Conservation (phyloP, 352 stramenopile species). For the Phytopythium mirpurense region DNA sequence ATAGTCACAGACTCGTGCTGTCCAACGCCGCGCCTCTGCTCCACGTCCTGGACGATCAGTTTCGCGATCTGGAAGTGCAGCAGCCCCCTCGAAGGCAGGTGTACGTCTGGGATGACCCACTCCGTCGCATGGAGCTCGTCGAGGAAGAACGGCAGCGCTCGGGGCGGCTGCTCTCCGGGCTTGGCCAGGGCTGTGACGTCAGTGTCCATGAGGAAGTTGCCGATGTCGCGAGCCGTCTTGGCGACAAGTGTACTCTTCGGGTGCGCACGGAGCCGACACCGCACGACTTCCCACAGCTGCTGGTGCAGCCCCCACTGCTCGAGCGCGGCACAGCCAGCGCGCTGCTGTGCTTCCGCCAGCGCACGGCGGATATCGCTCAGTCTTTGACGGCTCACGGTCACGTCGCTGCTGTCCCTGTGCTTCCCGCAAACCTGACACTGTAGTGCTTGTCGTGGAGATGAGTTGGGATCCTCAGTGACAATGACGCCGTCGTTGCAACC, state of each 20-base stretch:
- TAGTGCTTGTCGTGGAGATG: not conserved
- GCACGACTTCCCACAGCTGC: conserved; percentile 17
- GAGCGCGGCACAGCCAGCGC: conserved; percentile 2
- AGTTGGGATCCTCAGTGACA: not conserved
- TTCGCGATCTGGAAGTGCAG: conserved; percentile 46
- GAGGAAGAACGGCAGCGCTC: conserved; percentile 17
- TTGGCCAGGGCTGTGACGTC: not conserved
- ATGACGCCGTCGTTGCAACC: conserved; percentile 18
- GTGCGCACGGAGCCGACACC: conserved; percentile 18
- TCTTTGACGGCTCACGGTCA: conserved; percentile 11
- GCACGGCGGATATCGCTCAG: conserved; percentile 1
- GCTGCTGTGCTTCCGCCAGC: conserved; percentile 6
- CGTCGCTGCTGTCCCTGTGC: conserved; percentile 5
- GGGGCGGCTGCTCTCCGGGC: conserved; percentile 4
- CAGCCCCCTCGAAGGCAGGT: conserved; percentile 34
- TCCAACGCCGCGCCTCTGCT: not conserved
- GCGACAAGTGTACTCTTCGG: conserved; percentile 26
- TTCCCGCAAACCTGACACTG: conserved; percentile 20
- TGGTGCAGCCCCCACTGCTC: conserved; percentile 25
- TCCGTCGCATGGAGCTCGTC: conserved; percentile 28
- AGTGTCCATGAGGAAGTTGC: conserved; percentile 30
- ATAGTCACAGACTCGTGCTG: not conserved
- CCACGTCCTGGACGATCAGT: conserved; percentile 14
- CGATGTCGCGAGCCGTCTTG: conserved; percentile 24
- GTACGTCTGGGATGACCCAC: conserved; percentile 32